phyloP scores from a whole-genome alignment of 23 red algal species.

The Gracilaria gracilis region DNA sequence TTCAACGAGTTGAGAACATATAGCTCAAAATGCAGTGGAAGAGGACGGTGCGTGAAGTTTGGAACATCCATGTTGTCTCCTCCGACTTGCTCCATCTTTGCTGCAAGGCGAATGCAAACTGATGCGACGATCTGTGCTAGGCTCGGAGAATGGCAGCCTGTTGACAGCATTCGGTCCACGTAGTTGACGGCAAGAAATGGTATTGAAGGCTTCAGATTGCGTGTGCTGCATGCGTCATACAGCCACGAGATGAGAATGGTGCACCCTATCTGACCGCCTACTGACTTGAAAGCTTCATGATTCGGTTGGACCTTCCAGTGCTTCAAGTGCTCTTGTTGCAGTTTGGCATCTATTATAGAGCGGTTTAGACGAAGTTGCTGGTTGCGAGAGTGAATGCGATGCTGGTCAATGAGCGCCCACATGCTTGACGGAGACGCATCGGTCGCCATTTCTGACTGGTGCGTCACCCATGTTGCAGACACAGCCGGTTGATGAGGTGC shows the following conservation, averaged over 20 bases:
- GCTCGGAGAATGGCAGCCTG: background rate
- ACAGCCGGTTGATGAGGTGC: too few species aligned
- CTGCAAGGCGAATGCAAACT: conserved; percentile 45
- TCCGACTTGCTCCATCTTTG: conserved; percentile 45
- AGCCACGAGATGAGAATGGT: conserved; percentile 53
- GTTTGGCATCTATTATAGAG: background rate
- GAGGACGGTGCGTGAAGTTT: background rate
- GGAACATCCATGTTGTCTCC: conserved; percentile 55
- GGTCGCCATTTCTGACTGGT: background rate
- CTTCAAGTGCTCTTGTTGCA: conserved; percentile 18
- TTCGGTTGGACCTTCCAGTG: conserved; percentile 11
- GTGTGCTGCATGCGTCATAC: conserved; percentile 25
- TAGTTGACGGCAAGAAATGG: conserved; percentile 56
- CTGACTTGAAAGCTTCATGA: conserved; percentile 14
- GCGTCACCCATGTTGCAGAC: too few species aligned
- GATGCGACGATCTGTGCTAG: conserved; percentile 9
- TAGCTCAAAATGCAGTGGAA: background rate
- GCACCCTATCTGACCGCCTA: conserved; percentile 41
- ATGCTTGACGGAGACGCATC: background rate
- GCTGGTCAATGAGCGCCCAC: conserved; percentile 15
- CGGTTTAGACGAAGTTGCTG: background rate
- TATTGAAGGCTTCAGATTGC: conserved; percentile 11
- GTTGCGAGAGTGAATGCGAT: background rate
- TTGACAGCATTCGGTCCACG: conserved; percentile 33
- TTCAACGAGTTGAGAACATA: conserved; percentile 16